phyloP scores from a whole-genome alignment of 1,284 basidiomycete species.

The Microbotryum saponariae region DNA sequence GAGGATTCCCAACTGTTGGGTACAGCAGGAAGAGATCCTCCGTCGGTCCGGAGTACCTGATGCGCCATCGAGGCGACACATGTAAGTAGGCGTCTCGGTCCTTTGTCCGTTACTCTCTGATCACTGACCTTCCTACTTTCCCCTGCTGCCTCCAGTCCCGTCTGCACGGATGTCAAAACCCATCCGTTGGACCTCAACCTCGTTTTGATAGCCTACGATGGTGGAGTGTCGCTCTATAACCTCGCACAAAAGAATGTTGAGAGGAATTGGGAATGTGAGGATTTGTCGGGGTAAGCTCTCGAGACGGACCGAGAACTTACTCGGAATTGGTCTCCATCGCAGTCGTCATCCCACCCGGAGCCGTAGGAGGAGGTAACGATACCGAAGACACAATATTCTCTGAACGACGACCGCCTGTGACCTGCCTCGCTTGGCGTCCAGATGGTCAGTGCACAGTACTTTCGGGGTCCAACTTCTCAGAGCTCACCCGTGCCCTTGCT shows the following conservation, averaged over 20 bases:
- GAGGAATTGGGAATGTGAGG: constrained; percentile 24
- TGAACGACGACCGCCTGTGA: constrained; percentile 64
- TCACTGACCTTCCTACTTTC: constrained; percentile 19
- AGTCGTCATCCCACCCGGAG: constrained; percentile 58
- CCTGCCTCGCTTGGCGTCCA: constrained; percentile 59
- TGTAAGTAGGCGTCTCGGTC: constrained; percentile 23
- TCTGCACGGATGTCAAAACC: constrained; percentile 56
- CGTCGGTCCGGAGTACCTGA: constrained; percentile 53
- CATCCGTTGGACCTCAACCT: constrained; percentile 77
- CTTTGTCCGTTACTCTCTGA: background rate
- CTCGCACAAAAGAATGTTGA: constrained; percentile 51
- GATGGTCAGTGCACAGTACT: constrained; percentile 41
- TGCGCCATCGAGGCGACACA: constrained; percentile 44
- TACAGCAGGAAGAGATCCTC: constrained; percentile 62
- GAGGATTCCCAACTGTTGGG: constrained; percentile 41
- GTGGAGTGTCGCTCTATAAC: constrained; percentile 65
- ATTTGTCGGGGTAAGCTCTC: background rate
- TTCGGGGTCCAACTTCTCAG: background rate
- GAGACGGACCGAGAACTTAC: constrained; percentile 3
- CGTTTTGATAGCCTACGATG: constrained; percentile 72
- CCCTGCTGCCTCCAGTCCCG: constrained; percentile 40
- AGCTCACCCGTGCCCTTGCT: constrained; percentile 30
- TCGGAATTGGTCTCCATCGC: constrained; percentile 55
- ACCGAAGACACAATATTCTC: constrained; percentile 52
- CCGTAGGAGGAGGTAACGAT: constrained; percentile 68